phyloP scores from a whole-genome alignment of 352 stramenopile species.

The Phytophthora pini region DNA sequence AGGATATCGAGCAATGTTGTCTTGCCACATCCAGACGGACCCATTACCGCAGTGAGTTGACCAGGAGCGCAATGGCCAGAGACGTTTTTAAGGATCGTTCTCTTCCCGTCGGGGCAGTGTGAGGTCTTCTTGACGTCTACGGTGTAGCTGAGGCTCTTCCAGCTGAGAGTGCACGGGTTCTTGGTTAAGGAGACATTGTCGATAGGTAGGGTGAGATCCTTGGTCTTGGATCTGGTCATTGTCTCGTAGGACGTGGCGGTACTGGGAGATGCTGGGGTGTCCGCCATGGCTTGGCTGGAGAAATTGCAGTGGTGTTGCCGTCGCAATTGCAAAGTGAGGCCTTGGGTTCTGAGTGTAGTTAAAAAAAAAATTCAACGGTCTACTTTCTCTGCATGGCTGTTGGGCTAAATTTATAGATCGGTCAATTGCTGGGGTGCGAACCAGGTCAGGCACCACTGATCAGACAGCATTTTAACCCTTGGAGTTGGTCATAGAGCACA shows the following conservation, averaged over 20 bases:
- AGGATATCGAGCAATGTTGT: conserved; percentile 75
- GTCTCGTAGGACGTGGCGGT: conserved; percentile 20
- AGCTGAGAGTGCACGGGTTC: conserved; percentile 29
- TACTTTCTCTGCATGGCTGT: conserved; percentile 1
- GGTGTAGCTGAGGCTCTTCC: conserved; percentile 28
- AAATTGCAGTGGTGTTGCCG: background rate
- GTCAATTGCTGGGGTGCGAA: no score
- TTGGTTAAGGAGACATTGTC: conserved; percentile 1
- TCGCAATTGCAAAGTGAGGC: conserved; percentile 12
- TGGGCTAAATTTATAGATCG: background rate
- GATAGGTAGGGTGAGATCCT: conserved; percentile 11
- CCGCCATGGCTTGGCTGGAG: conserved; percentile 12
- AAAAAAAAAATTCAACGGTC: background rate
- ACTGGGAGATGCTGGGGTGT: conserved; percentile 16
- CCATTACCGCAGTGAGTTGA: conserved; percentile 73
- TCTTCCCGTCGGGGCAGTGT: conserved; percentile 29
- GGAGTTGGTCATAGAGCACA: background rate
- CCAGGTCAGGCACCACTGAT: background rate
- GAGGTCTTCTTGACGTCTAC: conserved; percentile 27
- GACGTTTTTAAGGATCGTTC: conserved; percentile 62
- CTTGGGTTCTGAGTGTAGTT: conserved; percentile 13
- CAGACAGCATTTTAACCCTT: background rate
- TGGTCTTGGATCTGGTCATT: background rate
- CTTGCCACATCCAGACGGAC: conserved; percentile 66
- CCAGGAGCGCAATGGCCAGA: conserved; percentile 56